Evolutionary conservation across 1,139 yeast genomes (phyloP).

Genomic region (Pichia sp.): DNA sequence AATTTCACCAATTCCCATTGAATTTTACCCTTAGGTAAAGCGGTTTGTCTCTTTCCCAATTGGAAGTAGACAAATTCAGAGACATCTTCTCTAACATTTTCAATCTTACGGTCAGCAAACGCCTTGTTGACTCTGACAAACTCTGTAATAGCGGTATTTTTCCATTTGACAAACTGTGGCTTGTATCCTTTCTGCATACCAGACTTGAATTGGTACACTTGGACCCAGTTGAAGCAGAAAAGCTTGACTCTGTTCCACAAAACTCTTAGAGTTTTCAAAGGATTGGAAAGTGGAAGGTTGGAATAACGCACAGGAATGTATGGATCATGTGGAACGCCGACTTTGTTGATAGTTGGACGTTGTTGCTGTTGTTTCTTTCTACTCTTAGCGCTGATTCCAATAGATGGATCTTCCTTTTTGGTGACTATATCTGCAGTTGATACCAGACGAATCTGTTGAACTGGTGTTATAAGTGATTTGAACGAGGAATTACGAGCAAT

Average conservation of each 20-base stretch:
- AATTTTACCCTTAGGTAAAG: constrained; percentile 53
- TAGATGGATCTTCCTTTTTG: constrained; percentile 9
- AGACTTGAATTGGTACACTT: constrained; percentile 54
- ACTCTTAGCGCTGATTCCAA: constrained; percentile 11
- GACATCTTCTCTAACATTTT: constrained; percentile 35
- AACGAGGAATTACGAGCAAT: no score
- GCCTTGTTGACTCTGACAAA: constrained; percentile 61
- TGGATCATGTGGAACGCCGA: constrained; percentile 39
- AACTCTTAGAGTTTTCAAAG: constrained; percentile 28
- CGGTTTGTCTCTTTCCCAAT: constrained; percentile 37
- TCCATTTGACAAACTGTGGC: constrained; percentile 64
- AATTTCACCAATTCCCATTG: constrained; percentile 74
- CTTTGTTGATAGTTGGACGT: constrained; percentile 24
- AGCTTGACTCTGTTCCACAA: constrained; percentile 43
- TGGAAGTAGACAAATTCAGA: constrained; percentile 60
- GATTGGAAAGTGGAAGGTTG: constrained; percentile 38
- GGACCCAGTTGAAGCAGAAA: constrained; percentile 54
- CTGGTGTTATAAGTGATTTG: not conserved
- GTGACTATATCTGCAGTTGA: constrained; percentile 9
- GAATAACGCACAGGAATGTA: constrained; percentile 41
- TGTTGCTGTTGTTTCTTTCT: constrained; percentile 14
- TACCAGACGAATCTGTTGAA: constrained; percentile 1
- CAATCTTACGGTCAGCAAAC: constrained; percentile 46
- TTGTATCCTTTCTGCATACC: constrained; percentile 45
- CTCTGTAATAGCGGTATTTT: constrained; percentile 59